Percentiles rank a stretch among this genome's conserved stretches.
These are phyloP conservation scores for Saussurea involucrata DNA, from an alignment of 129 eudicot species.

Conservation along the genomic window DNA sequence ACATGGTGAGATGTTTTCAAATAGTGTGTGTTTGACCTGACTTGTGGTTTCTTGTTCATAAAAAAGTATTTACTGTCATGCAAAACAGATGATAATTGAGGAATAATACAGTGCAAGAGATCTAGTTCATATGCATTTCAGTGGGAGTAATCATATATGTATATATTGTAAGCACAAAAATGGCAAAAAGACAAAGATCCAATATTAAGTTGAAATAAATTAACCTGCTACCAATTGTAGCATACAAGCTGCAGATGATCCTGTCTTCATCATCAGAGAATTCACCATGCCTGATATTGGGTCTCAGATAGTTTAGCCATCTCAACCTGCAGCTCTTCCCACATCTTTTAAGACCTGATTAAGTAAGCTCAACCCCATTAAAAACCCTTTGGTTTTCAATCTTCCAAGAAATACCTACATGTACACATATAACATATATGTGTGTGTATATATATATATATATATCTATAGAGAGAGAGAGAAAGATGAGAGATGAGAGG, in stretches of 20 bases:
- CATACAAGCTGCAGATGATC: conserved; percentile 63
- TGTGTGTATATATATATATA: no score
- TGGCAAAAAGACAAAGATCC: not conserved
- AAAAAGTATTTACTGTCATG: not conserved
- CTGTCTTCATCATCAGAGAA: conserved; percentile 92
- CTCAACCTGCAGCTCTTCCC: conserved; percentile 97
- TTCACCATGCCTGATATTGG: conserved; percentile 86
- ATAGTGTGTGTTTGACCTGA: conserved; percentile 17
- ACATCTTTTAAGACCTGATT: conserved; percentile 85
- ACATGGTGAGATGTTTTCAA: not conserved
- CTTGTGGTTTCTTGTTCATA: conserved; percentile 5
- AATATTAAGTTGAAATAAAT: conserved; percentile 11
- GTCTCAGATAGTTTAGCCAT: conserved; percentile 94
- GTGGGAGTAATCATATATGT: conserved; percentile 4
- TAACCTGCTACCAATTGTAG: conserved; percentile 88
- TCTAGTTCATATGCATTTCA: not conserved
- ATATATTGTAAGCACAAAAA: not conserved
- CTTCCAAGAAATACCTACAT: not conserved
- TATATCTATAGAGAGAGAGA: conserved; percentile 8
- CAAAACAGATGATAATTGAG: not conserved
- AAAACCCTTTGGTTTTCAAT: not conserved
- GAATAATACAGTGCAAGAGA: not conserved
- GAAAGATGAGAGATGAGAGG: no score
- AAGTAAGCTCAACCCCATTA: not conserved
- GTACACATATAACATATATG: not conserved